These are phyloP conservation scores for Hylodesmum podocarpum DNA, from an alignment of 306 rosid species.

Conservation along the genomic window DNA sequence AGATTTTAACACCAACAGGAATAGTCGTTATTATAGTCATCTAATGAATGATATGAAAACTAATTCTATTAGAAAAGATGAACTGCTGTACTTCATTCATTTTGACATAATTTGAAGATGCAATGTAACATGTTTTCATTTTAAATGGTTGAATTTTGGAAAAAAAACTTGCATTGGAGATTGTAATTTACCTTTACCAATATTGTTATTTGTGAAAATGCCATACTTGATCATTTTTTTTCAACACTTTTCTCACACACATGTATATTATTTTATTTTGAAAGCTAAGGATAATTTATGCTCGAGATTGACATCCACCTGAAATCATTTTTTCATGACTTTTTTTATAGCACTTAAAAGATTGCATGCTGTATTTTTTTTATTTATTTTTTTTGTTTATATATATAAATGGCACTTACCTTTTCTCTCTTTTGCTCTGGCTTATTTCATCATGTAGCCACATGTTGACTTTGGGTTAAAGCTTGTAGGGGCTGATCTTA, in stretches of 20 bases:
- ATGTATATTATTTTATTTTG: not conserved
- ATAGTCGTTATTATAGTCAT: not conserved
- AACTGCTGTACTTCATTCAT: not conserved
- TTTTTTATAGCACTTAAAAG: not conserved
- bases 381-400: not conserved
- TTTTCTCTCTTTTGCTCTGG: not conserved
- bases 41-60: not conserved
- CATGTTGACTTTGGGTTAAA: constrained; percentile 87
- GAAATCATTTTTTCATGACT: not conserved
- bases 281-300: not conserved
- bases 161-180: too few relatives aligned
- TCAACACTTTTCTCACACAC: not conserved
- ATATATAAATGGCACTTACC: not conserved
- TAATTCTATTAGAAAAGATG: not conserved
- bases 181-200: too few relatives aligned
- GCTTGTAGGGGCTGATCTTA: constrained; percentile 76
- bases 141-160: too few relatives aligned
- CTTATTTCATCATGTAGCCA: constrained; percentile 51
- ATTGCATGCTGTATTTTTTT: not conserved
- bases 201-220: not conserved
- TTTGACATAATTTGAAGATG: not conserved
- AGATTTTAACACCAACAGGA: not conserved
- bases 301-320: not conserved
- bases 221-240: not conserved
- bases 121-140: not conserved